A percentile compares a stretch with the other conserved stretches of the same genome.
Evolutionary conservation across 2,329 filamentous ascomycete genomes (phyloP).

Genomic region (Paecilomyces dactylethromorphus): DNA sequence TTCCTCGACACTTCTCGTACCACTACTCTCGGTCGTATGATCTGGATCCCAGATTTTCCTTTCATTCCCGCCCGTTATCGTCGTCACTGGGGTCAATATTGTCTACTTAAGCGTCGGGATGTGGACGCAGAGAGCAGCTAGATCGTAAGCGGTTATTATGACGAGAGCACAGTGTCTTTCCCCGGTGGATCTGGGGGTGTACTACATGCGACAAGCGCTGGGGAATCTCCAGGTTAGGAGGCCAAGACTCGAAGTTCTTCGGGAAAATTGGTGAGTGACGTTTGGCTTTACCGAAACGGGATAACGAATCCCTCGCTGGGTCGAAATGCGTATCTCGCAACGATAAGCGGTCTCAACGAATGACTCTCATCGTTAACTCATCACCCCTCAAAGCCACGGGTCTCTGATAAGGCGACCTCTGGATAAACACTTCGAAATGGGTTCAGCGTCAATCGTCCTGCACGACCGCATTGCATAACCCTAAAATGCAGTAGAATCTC

Average conservation of each 20-base stretch:
- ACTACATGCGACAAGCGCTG: not conserved
- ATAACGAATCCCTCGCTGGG: conserved; percentile 25
- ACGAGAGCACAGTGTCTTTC: not conserved
- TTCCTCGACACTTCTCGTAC: conserved; percentile 80
- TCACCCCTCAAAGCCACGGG: not conserved
- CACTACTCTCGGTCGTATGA: conserved; percentile 62
- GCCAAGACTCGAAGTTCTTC: not conserved
- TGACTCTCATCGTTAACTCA: not conserved
- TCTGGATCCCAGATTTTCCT: conserved; percentile 72
- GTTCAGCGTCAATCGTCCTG: not conserved
- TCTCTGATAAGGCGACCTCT: not conserved
- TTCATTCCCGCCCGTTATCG: conserved; percentile 63
- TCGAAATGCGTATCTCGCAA: conserved; percentile 9
- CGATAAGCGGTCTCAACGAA: not conserved
- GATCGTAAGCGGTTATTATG: not conserved
- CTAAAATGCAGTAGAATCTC: not conserved
- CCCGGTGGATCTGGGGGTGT: too few species aligned
- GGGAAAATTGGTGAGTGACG: not conserved
- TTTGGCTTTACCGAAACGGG: conserved; percentile 26
- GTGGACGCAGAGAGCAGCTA: conserved; percentile 1
- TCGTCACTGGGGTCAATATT: conserved; percentile 83
- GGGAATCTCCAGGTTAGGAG: not conserved
- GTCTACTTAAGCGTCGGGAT: conserved; percentile 60
- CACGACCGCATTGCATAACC: not conserved
- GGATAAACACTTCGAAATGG: not conserved